These are phyloP conservation scores for Herpetomonas tarakana DNA, from an alignment of 208 protist species.

Conservation along the genomic window DNA sequence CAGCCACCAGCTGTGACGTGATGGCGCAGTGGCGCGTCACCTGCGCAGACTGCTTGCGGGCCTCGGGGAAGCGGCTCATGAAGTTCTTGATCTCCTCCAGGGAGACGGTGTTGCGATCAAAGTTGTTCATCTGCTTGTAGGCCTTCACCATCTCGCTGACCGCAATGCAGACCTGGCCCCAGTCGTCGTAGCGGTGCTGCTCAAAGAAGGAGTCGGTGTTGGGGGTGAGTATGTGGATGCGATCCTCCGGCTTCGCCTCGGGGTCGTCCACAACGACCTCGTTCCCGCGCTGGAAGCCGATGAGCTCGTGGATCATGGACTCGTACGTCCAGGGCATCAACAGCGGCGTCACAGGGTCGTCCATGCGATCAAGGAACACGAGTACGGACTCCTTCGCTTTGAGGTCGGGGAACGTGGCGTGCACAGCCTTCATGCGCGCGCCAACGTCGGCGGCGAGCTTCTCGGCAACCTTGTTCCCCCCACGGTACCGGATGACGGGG, in stretches of 20 bases:
- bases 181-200: constrained; percentile 96
- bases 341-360: constrained; percentile 97
- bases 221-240: constrained; percentile 68
- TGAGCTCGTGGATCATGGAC: constrained; percentile 98
- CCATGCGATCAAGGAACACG: constrained; percentile 81
- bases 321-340: constrained; percentile 99
- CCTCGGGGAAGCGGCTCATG: constrained; percentile 85
- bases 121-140: constrained; percentile 92
- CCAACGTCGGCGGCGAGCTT: constrained; percentile 78
- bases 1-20: constrained; percentile 66
- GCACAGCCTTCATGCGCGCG: constrained; percentile 76
- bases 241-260: constrained; percentile 67
- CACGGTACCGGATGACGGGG: constrained; percentile 80
- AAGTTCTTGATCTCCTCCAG: constrained; percentile 86
- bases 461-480: constrained; percentile 51
- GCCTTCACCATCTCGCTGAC: constrained; percentile 95
- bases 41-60: constrained; percentile 69
- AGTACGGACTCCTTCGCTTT: constrained; percentile 78
- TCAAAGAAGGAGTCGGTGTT: constrained; percentile 95
- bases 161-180: constrained; percentile 95
- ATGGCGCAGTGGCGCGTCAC: constrained; percentile 83
- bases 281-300: constrained; percentile 95
- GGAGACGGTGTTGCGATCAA: constrained; percentile 73
- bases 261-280: constrained; percentile 79
- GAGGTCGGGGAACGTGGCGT: constrained; percentile 85